Base-by-base conservation (phyloP, 257 asterid genomes). In the Solanum rostratum region DNA sequence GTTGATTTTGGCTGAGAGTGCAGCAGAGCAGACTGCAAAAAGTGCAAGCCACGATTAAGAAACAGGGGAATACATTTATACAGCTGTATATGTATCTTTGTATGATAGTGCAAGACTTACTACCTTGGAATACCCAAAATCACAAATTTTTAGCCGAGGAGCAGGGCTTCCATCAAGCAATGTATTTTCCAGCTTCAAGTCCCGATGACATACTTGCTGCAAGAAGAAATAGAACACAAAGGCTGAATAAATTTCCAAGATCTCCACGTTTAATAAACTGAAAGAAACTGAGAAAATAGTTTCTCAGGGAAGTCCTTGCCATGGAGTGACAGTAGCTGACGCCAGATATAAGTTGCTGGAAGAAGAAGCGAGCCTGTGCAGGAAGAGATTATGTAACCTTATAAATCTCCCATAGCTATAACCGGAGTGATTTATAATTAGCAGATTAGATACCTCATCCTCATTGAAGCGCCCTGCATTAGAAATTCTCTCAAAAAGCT, bases 101-200 rank as follows among this genome's bases (percentile, higher is more conserved):
- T 20, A 41, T 43, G 55, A 33, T 52, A 29, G 29, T 41, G 54
- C 12, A 20, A n/a, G 49, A 81, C 52, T 49, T 27, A 43, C 49
- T 91, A 95, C 98, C 97, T 95, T 95, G 63, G 98, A 95, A 88
- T 95, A 95, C 60, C 98, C 98, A 93, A 95, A 95, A 88, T 95
- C 98, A 83, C 98, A 95, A 78, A 95, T 95, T 89, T 95, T 95
- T 88, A 95, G 60, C 84, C 98, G 90, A 73, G 98, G 98, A 80
- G 98, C 98, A 18, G 93, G 94, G 87, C 98, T 95, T 71, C 97
- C 98, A 84, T 93, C 98, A 87, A 95, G 87, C 92, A 95, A 89
- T 20, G 98, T 92, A 88, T 95, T 95, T 83, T 95, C 98, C 84
- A 95, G 92, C 91, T 95, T 95, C 91, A 95, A 86, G 85, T 95